Evolutionary conservation across 306 rosid genomes (phyloP), one percentile per base, ranked within the genome.

Genomic region (Pterocarpus santalinus): DNA sequence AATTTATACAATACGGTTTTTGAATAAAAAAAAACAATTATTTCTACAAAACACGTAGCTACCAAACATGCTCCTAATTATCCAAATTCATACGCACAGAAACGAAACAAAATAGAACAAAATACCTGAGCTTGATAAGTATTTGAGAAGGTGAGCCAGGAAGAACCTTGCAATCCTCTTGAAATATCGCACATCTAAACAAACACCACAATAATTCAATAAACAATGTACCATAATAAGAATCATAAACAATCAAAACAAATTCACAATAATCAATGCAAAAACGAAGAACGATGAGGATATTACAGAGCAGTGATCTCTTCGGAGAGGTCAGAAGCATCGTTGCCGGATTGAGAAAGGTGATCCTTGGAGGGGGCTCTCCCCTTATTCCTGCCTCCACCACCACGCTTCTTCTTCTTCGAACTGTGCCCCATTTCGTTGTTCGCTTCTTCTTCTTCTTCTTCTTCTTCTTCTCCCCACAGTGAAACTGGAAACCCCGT

Each of bases 261-360:
- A 55, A 55, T n/a, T 4, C 58, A n/a, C 58, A 16, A 16, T 2
- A n/a, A 55, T 16, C 30, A 55, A 14, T 55, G 61, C 22, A 55
- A 17, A 5, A 52, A 52, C 5, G 7, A 14, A 13, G 13, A 14
- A 52, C 5, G 17, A 14, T 3, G 17, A n/a, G 61, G 4, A 1
- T 5, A 1, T 82, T 90, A 95, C 97, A 95, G 55, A 77, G 97
- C 99, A 22, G 99, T 95, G 62, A 95, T 89, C 84, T 95, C 99
- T 74, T 95, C 97, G 35, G 97, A 81, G n/a, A 95, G 95, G 6
- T 95, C 94, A 70, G 75, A 77, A 47, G 91, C 93, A 44, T 85
- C 89, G 46, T 11, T 32, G 28, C 64, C 73, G 34, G 17, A 83
- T 58, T 67, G 83, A 73, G 91, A 88, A 12, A 69, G 77, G 34